Base-by-base conservation (phyloP, 768 basidiomycete genomes). In the Rhizopogon vinicolor region DNA sequence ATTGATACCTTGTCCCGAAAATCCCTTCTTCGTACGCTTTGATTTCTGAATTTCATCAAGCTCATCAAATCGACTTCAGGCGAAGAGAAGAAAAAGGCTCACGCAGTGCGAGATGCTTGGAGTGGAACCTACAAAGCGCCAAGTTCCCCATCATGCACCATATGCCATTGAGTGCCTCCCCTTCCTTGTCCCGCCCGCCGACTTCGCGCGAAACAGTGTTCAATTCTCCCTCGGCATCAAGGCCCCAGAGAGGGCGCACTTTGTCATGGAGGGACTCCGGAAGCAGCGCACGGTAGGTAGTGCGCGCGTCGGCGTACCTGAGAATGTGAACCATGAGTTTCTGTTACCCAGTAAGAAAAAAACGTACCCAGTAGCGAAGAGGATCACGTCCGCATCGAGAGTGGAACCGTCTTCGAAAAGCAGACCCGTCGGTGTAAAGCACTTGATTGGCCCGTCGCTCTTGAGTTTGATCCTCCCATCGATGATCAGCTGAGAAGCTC, bases 121-220 rank as follows among this genome's bases (percentile, higher is more conserved):
- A 87, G 66, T 85, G 77, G 76, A 87, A 87, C 0, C 87, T 75
- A 55, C 79, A 81, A 58, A 82, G 58, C 0, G 82, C 82, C 8
- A 89, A 65, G 62, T 85, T 85, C 12, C 86, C 86, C 68, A 84
- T 74, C 75, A 83, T 80, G 57, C 68, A 76, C 83, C 84, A 87
- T 40, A 84, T 55, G 14, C 68, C 69, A 41, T 58, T 58, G 8
- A 65, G 31, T 33, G 46, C 53, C 10, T 61, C 44, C 0, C 55
- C 61, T 2, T 64, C 53, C 35, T 60, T 51, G 22, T 44, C 13
- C 1, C 56, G 71, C 18, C 79, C 62, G 25, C 84, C 85, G 33
- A 81, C 61, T 58, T 81, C 78, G 18, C 78, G 72, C 72, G 73
- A 83, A 14, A 52, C 9, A 3, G 58, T 54, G 3, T 54, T 55